These are phyloP conservation scores for Boletus edulis DNA, from an alignment of 768 basidiomycete genomes.

Conservation along the genomic window DNA sequence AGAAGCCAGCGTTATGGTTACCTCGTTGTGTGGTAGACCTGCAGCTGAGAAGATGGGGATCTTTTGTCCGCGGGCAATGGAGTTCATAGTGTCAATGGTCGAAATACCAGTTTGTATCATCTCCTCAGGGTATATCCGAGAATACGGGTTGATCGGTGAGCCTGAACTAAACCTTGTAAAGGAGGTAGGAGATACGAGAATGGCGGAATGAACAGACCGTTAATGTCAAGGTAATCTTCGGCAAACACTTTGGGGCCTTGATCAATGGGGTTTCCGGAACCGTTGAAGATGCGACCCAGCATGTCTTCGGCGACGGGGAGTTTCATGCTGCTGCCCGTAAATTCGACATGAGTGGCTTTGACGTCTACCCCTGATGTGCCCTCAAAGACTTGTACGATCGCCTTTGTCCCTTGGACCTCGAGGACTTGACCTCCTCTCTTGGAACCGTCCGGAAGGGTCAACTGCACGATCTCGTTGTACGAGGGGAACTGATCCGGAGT, in stretches of 20 bases:
- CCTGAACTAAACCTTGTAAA: slow-evolving; percentile 46
- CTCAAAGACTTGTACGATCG: slow-evolving; percentile 99
- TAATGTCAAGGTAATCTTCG: slow-evolving; percentile 99
- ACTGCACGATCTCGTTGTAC: slow-evolving; percentile 96
- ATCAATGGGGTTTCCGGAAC: slow-evolving; percentile 96
- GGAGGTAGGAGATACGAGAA: neutral
- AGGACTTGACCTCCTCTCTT: slow-evolving; percentile 96
- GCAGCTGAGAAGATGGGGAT: slow-evolving; percentile 99
- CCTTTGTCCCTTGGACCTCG: slow-evolving; percentile 98
- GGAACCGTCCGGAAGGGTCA: slow-evolving; percentile 93
- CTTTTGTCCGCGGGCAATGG: slow-evolving; percentile 99
- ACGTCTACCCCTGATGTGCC: slow-evolving; percentile 98
- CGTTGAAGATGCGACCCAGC: slow-evolving; percentile 99
- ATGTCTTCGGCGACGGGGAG: slow-evolving; percentile 98
- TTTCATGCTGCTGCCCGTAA: slow-evolving; percentile 98
- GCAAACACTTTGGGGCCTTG: slow-evolving; percentile 99
- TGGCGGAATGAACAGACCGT: slow-evolving; percentile 58
- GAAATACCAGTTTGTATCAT: slow-evolving; percentile 99
- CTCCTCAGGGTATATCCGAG: slow-evolving; percentile 99
- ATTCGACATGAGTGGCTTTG: slow-evolving; percentile 95
- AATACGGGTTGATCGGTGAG: slow-evolving; percentile 96
- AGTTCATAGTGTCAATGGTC: slow-evolving; percentile 97
- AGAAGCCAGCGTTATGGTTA: slow-evolving; percentile 32
- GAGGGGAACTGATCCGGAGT: slow-evolving; percentile 73
- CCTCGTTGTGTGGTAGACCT: slow-evolving; percentile 98